Evolutionary conservation across 495 filamentous ascomycete genomes (phyloP), one percentile per base, ranked within the genome.

Genomic region (Xylaria grammica): DNA sequence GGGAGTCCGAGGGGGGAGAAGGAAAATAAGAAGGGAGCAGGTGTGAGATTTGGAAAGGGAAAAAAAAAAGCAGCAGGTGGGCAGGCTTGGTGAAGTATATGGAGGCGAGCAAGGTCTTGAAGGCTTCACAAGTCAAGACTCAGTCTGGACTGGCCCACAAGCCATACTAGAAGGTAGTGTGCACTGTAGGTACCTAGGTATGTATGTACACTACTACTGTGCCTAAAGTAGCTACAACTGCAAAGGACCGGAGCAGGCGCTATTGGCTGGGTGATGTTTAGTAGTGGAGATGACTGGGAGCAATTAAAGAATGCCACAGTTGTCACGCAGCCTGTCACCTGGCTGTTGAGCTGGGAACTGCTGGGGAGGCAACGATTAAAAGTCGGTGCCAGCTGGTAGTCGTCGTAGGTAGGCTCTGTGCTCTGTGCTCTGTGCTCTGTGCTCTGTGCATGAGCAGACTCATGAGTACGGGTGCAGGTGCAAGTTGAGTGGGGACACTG

Each of bases 61-160:
- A 60, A 60, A 65, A 60, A 60, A 60, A 42, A 60, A 30, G 62
- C 53, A 56, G 15, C 52, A 32, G 61, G 61, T 57, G 62, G 52
- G 62, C 51, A 63, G 61, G 51, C 48, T 27, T 36, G 54, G 54
- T 45, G 44, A 53, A 53, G 48, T 44, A 53, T 29, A 54, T 5
- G 40, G 60, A 63, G 49, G 60, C 48, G 36, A 63, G 49, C 36
- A 45, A 44, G 48, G 55, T 53, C 46, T 60, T 60, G 63, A 65
- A 53, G 48, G 55, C 63, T 65, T 65, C 63, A 65, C 54, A 53
- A 60, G 63, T 65, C 34, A 63, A 55, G 50, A 52, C 38, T 53
- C 52, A 64, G 62, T 57, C 52, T 32, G 45, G 53, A 20, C 55
- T 42, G 27, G 62, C 42, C 45, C 49, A 63, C 60, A 17, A 52